Base-by-base conservation (phyloP, 805 yeast species). In the Lipomyces yamadae region DNA sequence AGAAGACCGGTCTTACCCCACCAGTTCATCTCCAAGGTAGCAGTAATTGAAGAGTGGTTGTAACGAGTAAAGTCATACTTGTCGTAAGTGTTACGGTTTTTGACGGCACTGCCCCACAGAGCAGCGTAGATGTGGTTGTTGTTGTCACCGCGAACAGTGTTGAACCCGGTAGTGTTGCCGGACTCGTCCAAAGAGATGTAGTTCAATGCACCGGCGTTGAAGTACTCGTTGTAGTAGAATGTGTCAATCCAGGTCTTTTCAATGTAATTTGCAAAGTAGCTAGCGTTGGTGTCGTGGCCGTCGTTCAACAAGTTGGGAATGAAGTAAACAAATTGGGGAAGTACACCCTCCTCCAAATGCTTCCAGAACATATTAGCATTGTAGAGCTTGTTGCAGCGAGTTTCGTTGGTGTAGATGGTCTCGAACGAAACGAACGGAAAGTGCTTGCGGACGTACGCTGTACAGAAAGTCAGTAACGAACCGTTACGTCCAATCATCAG, bases 311-410 rank as follows among this genome's bases (percentile, higher is more conserved):
- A 37, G 10, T 37, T 37, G 42, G 42, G 42, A 37, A 13, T 37
- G 42, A 37, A 79, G 78, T 83, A 79, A 68, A 78, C 70, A 82
- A 83, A 84, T 78, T 84, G 86, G 58, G 86, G 86, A 71, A 83
- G 77, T 60, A 75, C 71, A 68, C 81, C 73, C 72, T 76, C 73
- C 48, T 73, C 74, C 66, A 81, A 72, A 72, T 84, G 86, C 55
- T 71, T 68, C 67, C 80, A 72, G 73, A 84, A 81, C 70, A 78
- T 76, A 57, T 83, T 81, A 71, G 82, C 80, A 76, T 83, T 81
- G 77, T 84, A 83, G 76, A 83, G 79, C 76, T 81, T 78, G 57
- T 78, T 75, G 70, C 78, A 73, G 69, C 86, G 81, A 57, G 77
- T 70, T 15, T 74, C 67, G 63, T 76, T 72, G 50, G 68, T 65